Conservation (phyloP, 2,329 filamentous ascomycete species). For the Ceratocystis colombiana region DNA sequence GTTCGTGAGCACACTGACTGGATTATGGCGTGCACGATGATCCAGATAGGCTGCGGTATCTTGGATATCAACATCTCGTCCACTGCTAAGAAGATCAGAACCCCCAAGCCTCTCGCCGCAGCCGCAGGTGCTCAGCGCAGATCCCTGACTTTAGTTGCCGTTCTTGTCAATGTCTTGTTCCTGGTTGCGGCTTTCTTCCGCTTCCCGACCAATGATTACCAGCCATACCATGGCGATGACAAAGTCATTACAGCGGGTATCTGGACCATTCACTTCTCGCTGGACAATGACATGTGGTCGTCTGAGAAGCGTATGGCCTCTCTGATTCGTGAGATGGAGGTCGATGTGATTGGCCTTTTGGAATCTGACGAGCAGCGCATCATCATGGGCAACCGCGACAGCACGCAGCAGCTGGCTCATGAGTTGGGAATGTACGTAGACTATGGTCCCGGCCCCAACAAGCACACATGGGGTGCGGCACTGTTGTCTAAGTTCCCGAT, state of each 20-base stretch:
- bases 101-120: conserved; percentile 24
- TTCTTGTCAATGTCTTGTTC: conserved; percentile 69
- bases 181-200: conserved; percentile 74
- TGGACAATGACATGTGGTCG: conserved; percentile 98
- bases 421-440: conserved; percentile 98
- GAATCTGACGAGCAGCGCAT: conserved; percentile 92
- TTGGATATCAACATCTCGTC: conserved; percentile 51
- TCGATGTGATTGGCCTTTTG: conserved; percentile 93
- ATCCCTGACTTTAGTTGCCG: conserved; percentile 49
- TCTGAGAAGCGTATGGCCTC: conserved; percentile 90
- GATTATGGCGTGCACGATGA: conserved; percentile 82
- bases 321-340: conserved; percentile 81
- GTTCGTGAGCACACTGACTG: conserved; percentile 93
- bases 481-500: conserved; percentile 96
- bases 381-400: conserved; percentile 98
- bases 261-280: conserved; percentile 96
- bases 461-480: conserved; percentile 94
- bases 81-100: conserved; percentile 32
- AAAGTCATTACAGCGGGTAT: conserved; percentile 89
- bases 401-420: conserved; percentile 88
- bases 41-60: conserved; percentile 72
- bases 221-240: conserved; percentile 76
- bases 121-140: conserved; percentile 39
- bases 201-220: conserved; percentile 87
- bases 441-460: conserved; percentile 93